Evolutionary conservation across 345 rosid genomes (phyloP).

Genomic region (Turritis glabra): DNA sequence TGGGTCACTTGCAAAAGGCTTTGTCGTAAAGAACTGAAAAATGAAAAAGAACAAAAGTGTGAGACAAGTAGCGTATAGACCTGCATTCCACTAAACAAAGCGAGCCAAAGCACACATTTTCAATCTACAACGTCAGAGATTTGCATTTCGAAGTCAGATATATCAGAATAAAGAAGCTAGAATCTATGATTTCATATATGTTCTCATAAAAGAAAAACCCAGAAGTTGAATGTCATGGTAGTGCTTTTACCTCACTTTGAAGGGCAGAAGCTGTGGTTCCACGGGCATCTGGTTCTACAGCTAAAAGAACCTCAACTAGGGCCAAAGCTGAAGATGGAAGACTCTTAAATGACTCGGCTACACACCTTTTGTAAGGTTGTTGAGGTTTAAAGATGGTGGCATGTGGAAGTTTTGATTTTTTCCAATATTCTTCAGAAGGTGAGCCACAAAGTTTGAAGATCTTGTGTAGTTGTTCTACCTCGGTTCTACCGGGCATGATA

Average conservation of each 20-base stretch:
- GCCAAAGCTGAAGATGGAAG: slow-evolving; percentile 57
- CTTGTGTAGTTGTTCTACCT: slow-evolving; percentile 76
- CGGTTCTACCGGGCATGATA: slow-evolving; percentile 75
- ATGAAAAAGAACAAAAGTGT: not conserved
- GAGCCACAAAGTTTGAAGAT: slow-evolving; percentile 78
- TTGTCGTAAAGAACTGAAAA: slow-evolving; percentile 53
- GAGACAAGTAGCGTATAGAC: slow-evolving; percentile 1
- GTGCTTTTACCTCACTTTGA: slow-evolving; percentile 49
- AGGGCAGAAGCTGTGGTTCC: slow-evolving; percentile 58
- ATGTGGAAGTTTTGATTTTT: slow-evolving; percentile 57
- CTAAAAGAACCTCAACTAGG: slow-evolving; percentile 55
- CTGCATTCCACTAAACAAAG: not conserved
- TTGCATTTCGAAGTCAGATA: not conserved
- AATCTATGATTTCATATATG: not conserved
- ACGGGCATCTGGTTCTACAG: slow-evolving; percentile 57
- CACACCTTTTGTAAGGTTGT: slow-evolving; percentile 58
- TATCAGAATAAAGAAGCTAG: not conserved
- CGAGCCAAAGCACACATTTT: not conserved
- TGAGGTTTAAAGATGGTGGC: slow-evolving; percentile 68
- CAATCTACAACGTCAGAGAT: not conserved
- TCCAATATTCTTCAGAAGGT: slow-evolving; percentile 76
- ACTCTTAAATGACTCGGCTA: slow-evolving; percentile 57
- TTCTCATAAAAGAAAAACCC: not conserved
- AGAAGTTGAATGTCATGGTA: not conserved
- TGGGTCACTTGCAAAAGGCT: slow-evolving; percentile 63